A percentile compares a stretch with the other conserved stretches of the same genome.
phyloP scores from a whole-genome alignment of 192 early-diverging fungal genomes.

The Coemansia sp. region DNA sequence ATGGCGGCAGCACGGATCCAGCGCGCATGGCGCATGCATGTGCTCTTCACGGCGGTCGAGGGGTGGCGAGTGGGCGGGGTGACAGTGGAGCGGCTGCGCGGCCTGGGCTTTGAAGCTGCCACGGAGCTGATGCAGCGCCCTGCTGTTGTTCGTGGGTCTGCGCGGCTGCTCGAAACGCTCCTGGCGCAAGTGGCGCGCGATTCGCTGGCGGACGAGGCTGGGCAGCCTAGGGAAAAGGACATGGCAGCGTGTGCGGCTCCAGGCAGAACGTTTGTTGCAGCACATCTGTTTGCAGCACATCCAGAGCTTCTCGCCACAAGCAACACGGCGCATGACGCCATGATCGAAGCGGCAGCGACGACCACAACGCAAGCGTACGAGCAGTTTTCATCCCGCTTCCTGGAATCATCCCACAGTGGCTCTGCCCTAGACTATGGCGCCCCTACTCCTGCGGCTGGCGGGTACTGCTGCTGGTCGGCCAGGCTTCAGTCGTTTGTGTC shows the following conservation, averaged over 20 bases:
- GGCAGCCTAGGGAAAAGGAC: background rate
- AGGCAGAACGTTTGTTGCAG: conserved; percentile 37
- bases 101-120: conserved; percentile 29
- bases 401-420: background rate
- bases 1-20: conserved; percentile 30
- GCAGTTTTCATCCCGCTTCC: conserved; percentile 18
- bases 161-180: conserved; percentile 15
- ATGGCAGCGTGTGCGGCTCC: conserved; percentile 8
- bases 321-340: conserved; percentile 26
- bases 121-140: conserved; percentile 31
- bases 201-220: conserved; percentile 4
- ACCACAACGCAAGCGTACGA: conserved; percentile 25
- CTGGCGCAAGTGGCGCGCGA: background rate
- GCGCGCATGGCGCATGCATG: conserved; percentile 27
- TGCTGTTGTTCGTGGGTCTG: conserved; percentile 16
- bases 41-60: conserved; percentile 4
- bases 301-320: conserved; percentile 25
- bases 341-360: conserved; percentile 30
- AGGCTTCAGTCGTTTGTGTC: conserved; percentile 23
- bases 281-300: conserved; percentile 37
- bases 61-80: conserved; percentile 23
- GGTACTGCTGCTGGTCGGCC: conserved; percentile 17
- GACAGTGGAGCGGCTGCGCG: conserved; percentile 19
- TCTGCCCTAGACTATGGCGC: too few species aligned
- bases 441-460: background rate